A percentile compares a stretch with the other conserved stretches of the same genome.
phyloP scores from a whole-genome alignment of 2,329 filamentous ascomycete species.

The Amylocarpus encephaloides region DNA sequence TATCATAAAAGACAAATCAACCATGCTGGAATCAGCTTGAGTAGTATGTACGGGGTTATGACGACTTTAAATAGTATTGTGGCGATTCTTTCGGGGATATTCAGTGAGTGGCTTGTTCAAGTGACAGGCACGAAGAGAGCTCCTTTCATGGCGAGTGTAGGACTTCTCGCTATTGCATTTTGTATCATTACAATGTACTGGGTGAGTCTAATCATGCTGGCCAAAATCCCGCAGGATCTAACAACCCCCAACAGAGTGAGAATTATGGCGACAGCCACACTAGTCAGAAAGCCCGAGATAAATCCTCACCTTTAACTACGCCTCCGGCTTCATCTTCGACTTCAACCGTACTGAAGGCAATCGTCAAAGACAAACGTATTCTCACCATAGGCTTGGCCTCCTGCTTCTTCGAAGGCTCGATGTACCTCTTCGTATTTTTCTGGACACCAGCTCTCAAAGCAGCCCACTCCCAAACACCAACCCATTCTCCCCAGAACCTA shows the following conservation, averaged over 20 bases:
- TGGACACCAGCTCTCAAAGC: conserved; percentile 50
- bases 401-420: conserved; percentile 53
- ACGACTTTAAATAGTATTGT: conserved; percentile 48
- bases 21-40: conserved; percentile 39
- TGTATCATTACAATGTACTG: conserved; percentile 42
- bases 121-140: conserved; percentile 42
- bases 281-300: neutral
- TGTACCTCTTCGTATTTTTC: conserved; percentile 59
- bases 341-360: conserved; percentile 14
- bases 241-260: conserved; percentile 35
- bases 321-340: conserved; percentile 12
- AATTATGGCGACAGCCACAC: conserved; percentile 39
- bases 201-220: conserved; percentile 33
- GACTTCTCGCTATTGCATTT: conserved; percentile 38
- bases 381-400: conserved; percentile 45
- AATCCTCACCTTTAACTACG: no score
- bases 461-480: conserved; percentile 35
- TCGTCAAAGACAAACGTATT: conserved; percentile 40
- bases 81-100: conserved; percentile 47
- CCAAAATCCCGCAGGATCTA: no score
- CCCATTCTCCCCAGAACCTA: conserved; percentile 38
- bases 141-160: conserved; percentile 45
- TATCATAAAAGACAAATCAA: conserved; percentile 42
- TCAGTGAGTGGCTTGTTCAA: conserved; percentile 45
- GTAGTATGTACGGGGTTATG: conserved; percentile 46